phyloP scores from a whole-genome alignment of 352 stramenopile species.

The Pythium grandisporangium region DNA sequence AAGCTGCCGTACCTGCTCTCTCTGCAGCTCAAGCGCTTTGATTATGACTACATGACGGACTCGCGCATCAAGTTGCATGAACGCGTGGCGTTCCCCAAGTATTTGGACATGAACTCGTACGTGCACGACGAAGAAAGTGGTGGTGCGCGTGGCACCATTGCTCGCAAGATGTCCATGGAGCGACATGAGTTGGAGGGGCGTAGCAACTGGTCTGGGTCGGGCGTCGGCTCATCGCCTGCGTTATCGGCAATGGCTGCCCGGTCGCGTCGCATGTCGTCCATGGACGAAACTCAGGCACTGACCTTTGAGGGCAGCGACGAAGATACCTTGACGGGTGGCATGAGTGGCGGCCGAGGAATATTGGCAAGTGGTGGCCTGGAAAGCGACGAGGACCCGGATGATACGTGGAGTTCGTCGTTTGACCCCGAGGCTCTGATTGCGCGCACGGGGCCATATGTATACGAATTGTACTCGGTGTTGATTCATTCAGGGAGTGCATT shows the following conservation, averaged over 20 bases:
- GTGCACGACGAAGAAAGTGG: conserved; percentile 41
- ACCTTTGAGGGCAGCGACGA: conserved; percentile 18
- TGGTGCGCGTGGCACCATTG: conserved; percentile 39
- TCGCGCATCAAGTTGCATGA: conserved; percentile 85
- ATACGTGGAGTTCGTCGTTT: conserved; percentile 70
- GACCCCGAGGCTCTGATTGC: conserved; percentile 55
- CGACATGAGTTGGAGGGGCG: conserved; percentile 56
- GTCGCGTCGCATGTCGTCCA: conserved; percentile 52
- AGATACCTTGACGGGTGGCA: too few species aligned
- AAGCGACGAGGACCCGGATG: conserved; percentile 10
- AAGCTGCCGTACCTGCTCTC: conserved; percentile 85
- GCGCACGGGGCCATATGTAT: conserved; percentile 63
- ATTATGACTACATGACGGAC: conserved; percentile 89
- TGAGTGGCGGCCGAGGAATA: too few species aligned
- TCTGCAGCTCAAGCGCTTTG: conserved; percentile 88
- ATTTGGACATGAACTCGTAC: conserved; percentile 87
- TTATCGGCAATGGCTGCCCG: conserved; percentile 4
- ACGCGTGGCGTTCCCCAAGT: conserved; percentile 83
- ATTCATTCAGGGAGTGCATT: conserved; percentile 90
- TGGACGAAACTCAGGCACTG: conserved; percentile 60
- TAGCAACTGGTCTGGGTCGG: too few species aligned
- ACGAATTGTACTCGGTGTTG: conserved; percentile 90
- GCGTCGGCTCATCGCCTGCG: too few species aligned
- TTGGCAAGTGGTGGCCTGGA: conserved; percentile 9
- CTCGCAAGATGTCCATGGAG: conserved; percentile 83